Evolutionary conservation across 2,329 filamentous ascomycete genomes (phyloP).

Genomic region (Colletotrichum trifolii): DNA sequence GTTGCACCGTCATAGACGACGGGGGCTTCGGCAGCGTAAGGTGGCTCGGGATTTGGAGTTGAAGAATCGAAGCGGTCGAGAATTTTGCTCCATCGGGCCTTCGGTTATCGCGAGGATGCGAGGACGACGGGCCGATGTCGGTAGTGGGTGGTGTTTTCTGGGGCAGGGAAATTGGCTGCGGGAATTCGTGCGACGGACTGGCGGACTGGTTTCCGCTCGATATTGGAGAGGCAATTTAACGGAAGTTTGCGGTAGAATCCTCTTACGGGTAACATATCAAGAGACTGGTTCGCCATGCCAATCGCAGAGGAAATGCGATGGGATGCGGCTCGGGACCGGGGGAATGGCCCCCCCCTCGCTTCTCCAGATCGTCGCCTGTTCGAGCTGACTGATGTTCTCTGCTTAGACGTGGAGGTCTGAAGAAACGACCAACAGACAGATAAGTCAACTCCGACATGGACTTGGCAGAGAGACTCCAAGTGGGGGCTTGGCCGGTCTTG

Average conservation of each 20-base stretch:
- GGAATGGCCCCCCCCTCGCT: too few relatives aligned
- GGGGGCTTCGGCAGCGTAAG: neutral
- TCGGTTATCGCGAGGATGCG: neutral
- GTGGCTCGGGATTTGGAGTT: neutral
- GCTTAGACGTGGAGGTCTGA: too few relatives aligned
- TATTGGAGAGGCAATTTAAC: too few relatives aligned
- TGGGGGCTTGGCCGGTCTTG: too few relatives aligned
- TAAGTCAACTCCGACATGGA: neutral
- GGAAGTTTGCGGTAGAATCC: too few relatives aligned
- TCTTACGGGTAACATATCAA: too few relatives aligned
- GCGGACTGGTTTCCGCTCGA: neutral
- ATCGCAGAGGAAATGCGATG: too few relatives aligned
- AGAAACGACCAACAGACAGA: neutral
- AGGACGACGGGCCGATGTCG: constrained; percentile 16
- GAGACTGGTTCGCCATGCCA: too few relatives aligned
- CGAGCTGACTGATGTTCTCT: too few relatives aligned
- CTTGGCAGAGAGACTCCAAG: constrained; percentile 3
- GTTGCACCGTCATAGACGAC: neutral
- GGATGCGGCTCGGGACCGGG: too few relatives aligned
- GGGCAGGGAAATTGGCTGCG: neutral
- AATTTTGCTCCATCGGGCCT: neutral
- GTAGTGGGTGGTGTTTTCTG: constrained; percentile 1
- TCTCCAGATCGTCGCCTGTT: too few relatives aligned
- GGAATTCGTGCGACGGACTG: neutral
- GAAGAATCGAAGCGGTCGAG: neutral